Evolutionary conservation across 1,284 basidiomycete species (phyloP), one percentile per base, ranked within the genome.

Genomic region (Boletellus sp.): DNA sequence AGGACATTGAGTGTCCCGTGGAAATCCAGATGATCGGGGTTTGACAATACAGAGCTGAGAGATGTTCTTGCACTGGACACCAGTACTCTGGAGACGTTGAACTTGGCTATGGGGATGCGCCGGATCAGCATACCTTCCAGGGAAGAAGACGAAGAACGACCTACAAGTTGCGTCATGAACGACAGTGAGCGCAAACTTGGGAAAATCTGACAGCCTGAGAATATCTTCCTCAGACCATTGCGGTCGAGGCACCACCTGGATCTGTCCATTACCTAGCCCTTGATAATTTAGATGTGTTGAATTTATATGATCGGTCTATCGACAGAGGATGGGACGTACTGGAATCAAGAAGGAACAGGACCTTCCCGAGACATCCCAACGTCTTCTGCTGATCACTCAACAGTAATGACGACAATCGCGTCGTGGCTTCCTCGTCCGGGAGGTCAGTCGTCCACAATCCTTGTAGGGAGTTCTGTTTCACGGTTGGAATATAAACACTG

Each of bases 331-430:
- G 5, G 4, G 32, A 19, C 57, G 15, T 40, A 52, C 57, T 8
- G 13, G 16, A 39, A 24, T 41, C 21, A 22, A 58, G 49, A 35
- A 58, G 50, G 26, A 30, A 33, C 11, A 59, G 10, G 8, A 55
- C 44, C 8, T 24, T 30, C 13, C 33, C 26, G 1, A 49, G 44
- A n/a, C 2, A 51, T 10, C 19, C 5, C 0, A 52, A 3, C 1
- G 49, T 22, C 49, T 15, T 28, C 5, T 10, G 5, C 10, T 12
- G 43, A 24, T 58, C 32, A 8, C 18, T 38, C 2, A 58, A 24
- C 11, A 49, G 8, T 10, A 10, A 19, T 12, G 10, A 12, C 24
- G 56, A 24, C 7, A 46, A 36, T 5, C 8, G 13, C 1, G 3
- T 39, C 3, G 21, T 50, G n/a, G 7, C 19, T 28, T 4, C 8